Base-by-base conservation (phyloP, 108 stramenopile species). In the Fragilaria crotonensis region DNA sequence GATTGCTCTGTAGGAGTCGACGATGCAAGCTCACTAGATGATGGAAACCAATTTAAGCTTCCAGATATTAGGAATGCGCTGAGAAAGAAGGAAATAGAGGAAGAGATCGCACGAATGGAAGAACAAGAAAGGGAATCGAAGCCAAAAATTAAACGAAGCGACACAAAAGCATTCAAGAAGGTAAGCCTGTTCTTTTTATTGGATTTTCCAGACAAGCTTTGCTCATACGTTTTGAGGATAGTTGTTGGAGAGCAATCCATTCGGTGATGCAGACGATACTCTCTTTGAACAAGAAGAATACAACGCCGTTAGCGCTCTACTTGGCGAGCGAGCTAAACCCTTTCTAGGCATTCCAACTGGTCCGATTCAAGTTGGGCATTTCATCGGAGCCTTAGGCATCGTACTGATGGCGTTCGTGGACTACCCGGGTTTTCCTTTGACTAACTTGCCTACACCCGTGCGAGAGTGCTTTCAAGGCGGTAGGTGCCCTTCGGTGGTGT, bases 381-480 rank as follows among this genome's bases (percentile, higher is more conserved):
- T 80, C 53, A 80, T 93, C 52, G 90, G 90, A n/a, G 77, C 83
- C 17, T 67, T 93, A 60, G 85, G 71, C 11, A 78, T 89, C 48
- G 59, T 89, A 1, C 48, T 93, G 30, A 84, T 83, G 82, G 87
- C 85, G 33, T 89, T 85, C 58, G 81, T 93, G 20, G 81, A 93
- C 58, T 93, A 93, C 64, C 90, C 90, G 29, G 90, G 90, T 20
- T 93, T 93, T 63, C 90, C 90, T 0, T 64, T 93, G 72, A 93
- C 90, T 0, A 87, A 93, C 66, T 73, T 93, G 52, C 90, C 90
- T 19, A 75, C 83, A 46, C 81, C 78, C 0, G 27, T 87, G 48
- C 72, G 90, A 52, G 87, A 59, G 25, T 70, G 78, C 4, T 68
- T 93, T 44, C 90, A 92, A 76, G 84, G 84, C 47, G 89, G 85